Base-by-base conservation (phyloP, 257 asterid genomes). In the Penstemon eatonii region DNA sequence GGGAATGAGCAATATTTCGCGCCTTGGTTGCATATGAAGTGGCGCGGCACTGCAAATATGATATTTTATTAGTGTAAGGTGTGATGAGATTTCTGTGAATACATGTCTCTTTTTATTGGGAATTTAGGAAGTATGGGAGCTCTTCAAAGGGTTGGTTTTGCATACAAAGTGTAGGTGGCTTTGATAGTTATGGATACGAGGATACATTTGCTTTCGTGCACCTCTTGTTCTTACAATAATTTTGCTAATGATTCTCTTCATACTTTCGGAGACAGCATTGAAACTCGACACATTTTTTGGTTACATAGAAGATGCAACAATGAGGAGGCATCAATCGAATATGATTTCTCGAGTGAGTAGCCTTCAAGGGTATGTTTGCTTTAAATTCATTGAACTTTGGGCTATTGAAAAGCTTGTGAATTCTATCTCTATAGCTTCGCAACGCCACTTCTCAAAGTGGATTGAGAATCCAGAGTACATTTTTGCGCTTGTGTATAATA, bases 401-500 rank as follows among this genome's bases (percentile, higher is more conserved):
- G 91, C 85, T 56, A 86, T 94, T 9, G 99, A 94, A 80, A 97
- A 94, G 84, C 99, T 94, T 62, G 97, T 86, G 75, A 89, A 87
- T 82, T 97, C 97, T 68, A 60, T 94, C 72, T 80, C 92, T 50
- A 74, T 89, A 55, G 88, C 87, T 51, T 86, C 87, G 70, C 99
- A 94, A 65, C 85, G 78, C 57, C 99, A 94, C 78, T 89, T 94
- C 81, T 79, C 90, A 13, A 89, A 94, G 77, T 94, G 99, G 99
- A 69, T 80, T 53, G 96, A 94, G 67, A 91, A 89, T 79, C 97
- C 97, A 12, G 96, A 94, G 60, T 89, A 70, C 73, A 94, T 94
- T 47, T 91, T 94, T 76, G 96, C 92, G 2, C 99, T 94, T 57
- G 93, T 87, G 3, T 86, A 85, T 78, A 94, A 91, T 78, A 83